Base-by-base conservation (phyloP, 257 asterid species). In the Dorcoceras hygrometricum region DNA sequence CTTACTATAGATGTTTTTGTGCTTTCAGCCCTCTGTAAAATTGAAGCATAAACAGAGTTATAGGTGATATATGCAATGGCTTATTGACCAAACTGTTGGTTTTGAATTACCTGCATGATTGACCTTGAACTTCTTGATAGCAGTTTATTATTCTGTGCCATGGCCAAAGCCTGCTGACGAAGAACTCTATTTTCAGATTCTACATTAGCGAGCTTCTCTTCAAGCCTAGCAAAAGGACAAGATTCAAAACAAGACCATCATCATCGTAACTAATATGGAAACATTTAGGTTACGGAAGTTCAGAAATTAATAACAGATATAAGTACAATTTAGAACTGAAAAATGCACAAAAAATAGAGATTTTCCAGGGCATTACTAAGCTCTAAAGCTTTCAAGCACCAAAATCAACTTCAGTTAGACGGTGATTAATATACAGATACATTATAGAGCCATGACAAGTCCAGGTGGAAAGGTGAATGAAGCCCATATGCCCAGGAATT, bases 141-240 rank as follows among this genome's bases (percentile, higher is more conserved):
- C 85, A 86, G 62, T 75, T 87, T 90, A 73, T 78, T 81, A 62
- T 78, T 94, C 84, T 90, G 96, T 43, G 99, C 97, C 95, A 90
- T 87, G 64, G 95, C 77, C 62, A 94, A 84, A 71, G 97, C 99
- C 84, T 90, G 99, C 87, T 94, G 99, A 71, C 97, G 96, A 71
- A 90, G 94, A 76, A 90, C 92, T 80, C 90, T 90, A 69, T 94
- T 94, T 82, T 94, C 99, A 5, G 96, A 88, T 81, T 94, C 99
- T 78, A 88, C 57, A 76, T 94, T 90, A 71, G 89, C 79, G 76
- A 83, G 77, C 89, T 94, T 90, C 88, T 94, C 97, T 76, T 94
- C 97, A 66, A 79, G 81, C 95, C 99, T 90, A 77, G 63, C 78
- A 81, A 58, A 70, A 76, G 66, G 76, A 67, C 53, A 80, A 69